A percentile compares a stretch with the other conserved stretches of the same genome.
phyloP scores from a whole-genome alignment of 805 yeast genomes.

The Schizosaccharomyces osmophilus region DNA sequence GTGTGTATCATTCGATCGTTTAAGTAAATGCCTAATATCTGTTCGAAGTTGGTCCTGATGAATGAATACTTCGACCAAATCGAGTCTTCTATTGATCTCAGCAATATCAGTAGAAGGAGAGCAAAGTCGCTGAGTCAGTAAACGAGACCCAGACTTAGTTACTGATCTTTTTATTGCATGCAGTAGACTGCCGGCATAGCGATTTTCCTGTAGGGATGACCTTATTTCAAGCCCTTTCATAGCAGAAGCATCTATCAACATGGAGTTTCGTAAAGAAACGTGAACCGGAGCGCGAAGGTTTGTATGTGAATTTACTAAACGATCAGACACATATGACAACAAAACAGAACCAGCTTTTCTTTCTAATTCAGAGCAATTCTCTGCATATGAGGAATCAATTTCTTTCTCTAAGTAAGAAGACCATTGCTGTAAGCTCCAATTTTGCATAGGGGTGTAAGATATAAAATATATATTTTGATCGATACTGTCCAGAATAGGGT shows the following conservation, averaged over 20 bases:
- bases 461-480: conserved; percentile 2
- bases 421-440: background rate
- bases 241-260: conserved; percentile 66
- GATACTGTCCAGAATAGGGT: conserved; percentile 3
- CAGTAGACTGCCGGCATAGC: conserved; percentile 18
- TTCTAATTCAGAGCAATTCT: conserved; percentile 22
- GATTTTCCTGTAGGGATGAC: conserved; percentile 9
- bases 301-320: conserved; percentile 42
- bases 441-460: background rate
- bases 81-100: conserved; percentile 34
- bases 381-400: conserved; percentile 6
- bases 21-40: conserved; percentile 36
- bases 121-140: conserved; percentile 51
- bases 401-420: background rate
- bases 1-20: conserved; percentile 24
- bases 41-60: conserved; percentile 21
- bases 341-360: conserved; percentile 36
- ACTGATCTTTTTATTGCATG: conserved; percentile 48
- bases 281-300: conserved; percentile 44
- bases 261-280: conserved; percentile 24
- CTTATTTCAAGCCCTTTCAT: conserved; percentile 26
- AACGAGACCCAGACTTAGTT: conserved; percentile 59
- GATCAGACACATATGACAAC: conserved; percentile 44
- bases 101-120: conserved; percentile 43
- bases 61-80: conserved; percentile 22